Base-by-base conservation (phyloP, 1,139 yeast genomes). In the Pichia sp. region DNA sequence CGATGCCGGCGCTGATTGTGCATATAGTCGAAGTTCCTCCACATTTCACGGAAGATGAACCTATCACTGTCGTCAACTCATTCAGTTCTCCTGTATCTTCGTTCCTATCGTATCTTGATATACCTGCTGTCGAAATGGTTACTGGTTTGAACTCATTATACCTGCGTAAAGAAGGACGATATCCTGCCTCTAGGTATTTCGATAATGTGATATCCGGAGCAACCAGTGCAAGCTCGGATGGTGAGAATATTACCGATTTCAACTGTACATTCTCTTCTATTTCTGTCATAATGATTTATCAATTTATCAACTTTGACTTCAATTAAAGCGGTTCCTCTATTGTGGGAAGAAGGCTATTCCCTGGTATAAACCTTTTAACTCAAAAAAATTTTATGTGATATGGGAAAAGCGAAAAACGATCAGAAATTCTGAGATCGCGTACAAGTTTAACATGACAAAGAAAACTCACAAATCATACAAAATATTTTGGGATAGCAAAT, bases 181-280 rank as follows among this genome's bases (percentile, higher is more conserved):
- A 68, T 1, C 91, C 93, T 28, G 82, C 71, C 9, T 83, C 72
- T 34, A 91, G 68, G 67, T 90, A 96, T 62, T 96, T 79, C 63
- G 86, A 85, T 48, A 91, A 74, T 4, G 91, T 87, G 13, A 88
- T 70, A 54, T 87, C 96, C 1, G 98, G 97, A 8, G 95, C 90
- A 42, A 91, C 78, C 51, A 95, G 74, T 1, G 95, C 91, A 49
- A 91, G 73, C 18, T 90, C 89, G 41, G 83, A 87, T 1, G 96
- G 93, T 3, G 95, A 84, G 65, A 90, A 88, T 28, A 76, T 71
- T 48, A 82, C 72, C 50, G 80, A 75, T 48, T 71, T 55, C 9
- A 56, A 40, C 4, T 50, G 49, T 3, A 56, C 46, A n/a, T 30
- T 50, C 6, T 46, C 46, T 19, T 49, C 54, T 3, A 13, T 16